Conservation (phyloP, 2,329 filamentous ascomycete species). For the Colletotrichum horii region DNA sequence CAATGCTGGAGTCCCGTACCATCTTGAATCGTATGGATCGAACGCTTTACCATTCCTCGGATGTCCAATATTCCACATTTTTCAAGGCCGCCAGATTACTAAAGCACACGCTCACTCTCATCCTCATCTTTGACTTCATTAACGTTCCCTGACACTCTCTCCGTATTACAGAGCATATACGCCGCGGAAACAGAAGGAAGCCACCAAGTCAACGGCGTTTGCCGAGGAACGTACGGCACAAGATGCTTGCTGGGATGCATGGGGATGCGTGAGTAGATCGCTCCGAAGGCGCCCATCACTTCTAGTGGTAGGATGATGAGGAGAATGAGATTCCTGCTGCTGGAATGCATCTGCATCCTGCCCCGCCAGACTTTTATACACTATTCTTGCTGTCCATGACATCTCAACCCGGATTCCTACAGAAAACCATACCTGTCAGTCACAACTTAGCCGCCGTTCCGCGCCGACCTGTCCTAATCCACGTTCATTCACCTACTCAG, state of each 20-base stretch:
- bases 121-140: background rate
- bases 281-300: background rate
- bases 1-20: too few relatives aligned
- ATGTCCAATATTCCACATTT: too few relatives aligned
- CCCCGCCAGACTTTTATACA: accelerated
- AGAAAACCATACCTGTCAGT: background rate
- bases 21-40: too few relatives aligned
- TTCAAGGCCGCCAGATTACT: too few relatives aligned
- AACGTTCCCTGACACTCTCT: accelerated
- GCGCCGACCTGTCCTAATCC: too few relatives aligned
- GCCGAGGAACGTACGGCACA: too few relatives aligned
- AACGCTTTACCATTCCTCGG: too few relatives aligned
- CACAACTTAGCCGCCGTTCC: too few relatives aligned
- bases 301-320: too few relatives aligned
- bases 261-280: background rate
- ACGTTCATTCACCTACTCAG: background rate
- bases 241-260: background rate
- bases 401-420: accelerated
- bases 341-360: background rate
- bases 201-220: background rate
- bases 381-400: accelerated
- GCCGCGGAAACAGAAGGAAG: accelerated
- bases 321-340: too few relatives aligned
- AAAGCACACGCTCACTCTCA: too few relatives aligned
- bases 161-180: accelerated